Base-by-base conservation (phyloP, 306 rosid genomes). In the Notholithocarpus densiflorus region DNA sequence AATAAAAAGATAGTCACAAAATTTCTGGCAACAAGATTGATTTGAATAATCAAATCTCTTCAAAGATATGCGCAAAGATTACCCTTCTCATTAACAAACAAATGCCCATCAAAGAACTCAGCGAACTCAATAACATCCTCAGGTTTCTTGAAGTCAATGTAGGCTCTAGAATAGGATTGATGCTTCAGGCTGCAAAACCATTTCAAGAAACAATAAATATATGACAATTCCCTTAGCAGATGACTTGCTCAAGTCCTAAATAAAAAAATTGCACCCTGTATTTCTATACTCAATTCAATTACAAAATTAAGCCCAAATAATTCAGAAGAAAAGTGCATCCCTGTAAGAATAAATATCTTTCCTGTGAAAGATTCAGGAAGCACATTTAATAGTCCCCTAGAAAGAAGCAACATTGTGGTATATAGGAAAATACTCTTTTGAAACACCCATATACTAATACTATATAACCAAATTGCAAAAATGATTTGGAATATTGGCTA, bases 61-160 rank as follows among this genome's bases (percentile, higher is more conserved):
- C 57, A 85, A 75, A 29, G 61, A 75, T 79, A 65, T 64, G 55
- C 27, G 18, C 64, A 75, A 31, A 51, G 56, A 56, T 83, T 89
- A 89, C 93, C 96, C 76, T 91, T 92, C 79, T 92, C 91, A 74
- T 92, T 92, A 56, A 92, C 91, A 82, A 92, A 92, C 77, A 85
- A 73, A 70, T 86, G 97, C 48, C 92, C 90, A 43, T 86, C 81
- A 75, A 92, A 89, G 83, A 88, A 88, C 26, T 92, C 90, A 2
- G 97, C 94, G 24, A 92, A 92, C 57, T 88, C 88, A 51, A 92
- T n/a, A 82, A 92, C 97, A 64, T 92, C 97, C 62, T 89, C 92
- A n/a, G 92, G 88, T 73, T 65, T 85, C 79, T 88, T 89, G 83
- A 92, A 89, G 85, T 89, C 87, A 82, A 92, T 73, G 84, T 89